Evolutionary conservation across 2,329 filamentous ascomycete species (phyloP).

Genomic region (Lecanosticta acicola): DNA sequence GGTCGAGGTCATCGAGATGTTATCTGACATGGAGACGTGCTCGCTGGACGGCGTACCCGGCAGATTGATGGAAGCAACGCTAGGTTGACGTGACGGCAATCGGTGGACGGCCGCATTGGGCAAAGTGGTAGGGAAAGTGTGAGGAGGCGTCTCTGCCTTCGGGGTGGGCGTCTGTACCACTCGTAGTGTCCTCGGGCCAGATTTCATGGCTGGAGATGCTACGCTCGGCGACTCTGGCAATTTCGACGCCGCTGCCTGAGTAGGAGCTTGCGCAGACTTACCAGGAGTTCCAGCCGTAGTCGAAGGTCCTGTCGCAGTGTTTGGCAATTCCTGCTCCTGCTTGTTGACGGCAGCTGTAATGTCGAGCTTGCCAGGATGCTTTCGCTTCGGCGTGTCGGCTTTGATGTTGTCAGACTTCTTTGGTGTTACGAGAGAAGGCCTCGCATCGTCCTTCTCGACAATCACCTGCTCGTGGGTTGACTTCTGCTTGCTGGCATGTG

Average conservation of each 20-base stretch:
- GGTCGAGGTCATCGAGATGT: slow-evolving; percentile 65
- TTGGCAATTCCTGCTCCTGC: slow-evolving; percentile 3
- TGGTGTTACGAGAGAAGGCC: slow-evolving; percentile 13
- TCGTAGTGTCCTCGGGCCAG: slow-evolving; percentile 61
- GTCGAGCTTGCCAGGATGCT: slow-evolving; percentile 45
- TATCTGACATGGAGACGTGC: slow-evolving; percentile 61
- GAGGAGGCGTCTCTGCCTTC: slow-evolving; percentile 54
- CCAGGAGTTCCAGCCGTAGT: slow-evolving; percentile 28
- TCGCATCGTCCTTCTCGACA: slow-evolving; percentile 10
- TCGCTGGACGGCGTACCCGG: slow-evolving; percentile 73
- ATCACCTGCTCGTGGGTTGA: slow-evolving; percentile 7
- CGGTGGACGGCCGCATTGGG: slow-evolving; percentile 32
- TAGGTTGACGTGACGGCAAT: slow-evolving; percentile 47
- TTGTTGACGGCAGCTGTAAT: slow-evolving; percentile 38
- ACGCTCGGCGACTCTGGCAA: slow-evolving; percentile 52
- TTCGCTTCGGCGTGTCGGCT: slow-evolving; percentile 25
- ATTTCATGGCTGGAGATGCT: slow-evolving; percentile 40
- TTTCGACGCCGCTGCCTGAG: slow-evolving; percentile 49
- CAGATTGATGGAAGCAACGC: slow-evolving; percentile 53
- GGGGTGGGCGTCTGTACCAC: slow-evolving; percentile 55
- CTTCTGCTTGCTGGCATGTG: neutral
- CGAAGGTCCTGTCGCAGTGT: slow-evolving; percentile 36
- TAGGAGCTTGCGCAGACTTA: slow-evolving; percentile 22
- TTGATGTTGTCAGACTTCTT: slow-evolving; percentile 16
- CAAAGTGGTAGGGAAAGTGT: slow-evolving; percentile 33